Percentiles rank a stretch among this genome's conserved stretches.
phyloP scores from a whole-genome alignment of 2,329 filamentous ascomycete species.

The Podosphaera xanthii region DNA sequence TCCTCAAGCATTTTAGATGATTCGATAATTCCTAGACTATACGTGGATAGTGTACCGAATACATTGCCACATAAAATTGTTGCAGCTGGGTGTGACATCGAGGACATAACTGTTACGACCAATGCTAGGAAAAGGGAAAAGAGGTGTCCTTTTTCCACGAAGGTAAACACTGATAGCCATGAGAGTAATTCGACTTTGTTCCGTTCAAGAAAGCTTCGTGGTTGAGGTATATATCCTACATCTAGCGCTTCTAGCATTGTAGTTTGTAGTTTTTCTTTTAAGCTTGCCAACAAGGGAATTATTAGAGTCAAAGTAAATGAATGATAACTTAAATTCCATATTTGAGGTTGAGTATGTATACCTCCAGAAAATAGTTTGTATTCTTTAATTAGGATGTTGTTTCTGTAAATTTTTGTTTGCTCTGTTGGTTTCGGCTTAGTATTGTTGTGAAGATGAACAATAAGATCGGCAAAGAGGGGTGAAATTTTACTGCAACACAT shows the following conservation, averaged over 20 bases:
- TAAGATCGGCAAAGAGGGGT: not conserved
- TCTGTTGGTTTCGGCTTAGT: not conserved
- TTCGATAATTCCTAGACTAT: slow-evolving; percentile 30
- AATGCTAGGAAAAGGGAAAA: slow-evolving; percentile 30
- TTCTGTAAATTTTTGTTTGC: not conserved
- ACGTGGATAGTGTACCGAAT: slow-evolving; percentile 47
- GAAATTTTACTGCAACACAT: slow-evolving; percentile 26
- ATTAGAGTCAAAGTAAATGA: too few species aligned
- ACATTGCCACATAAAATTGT: slow-evolving; percentile 52
- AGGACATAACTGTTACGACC: slow-evolving; percentile 31
- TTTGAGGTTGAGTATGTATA: too few species aligned
- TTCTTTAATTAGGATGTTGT: too few species aligned
- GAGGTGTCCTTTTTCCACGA: slow-evolving; percentile 24
- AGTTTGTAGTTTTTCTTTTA: too few species aligned
- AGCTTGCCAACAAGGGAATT: too few species aligned
- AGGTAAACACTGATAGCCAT: not conserved
- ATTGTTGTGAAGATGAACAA: not conserved
- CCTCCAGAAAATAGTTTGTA: too few species aligned
- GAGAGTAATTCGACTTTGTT: not conserved
- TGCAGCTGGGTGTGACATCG: slow-evolving; percentile 38
- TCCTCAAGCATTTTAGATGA: slow-evolving; percentile 27
- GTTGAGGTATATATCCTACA: too few species aligned
- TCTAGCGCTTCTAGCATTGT: too few species aligned
- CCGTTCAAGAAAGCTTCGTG: too few species aligned
- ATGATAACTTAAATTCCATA: too few species aligned